Conservation (phyloP, 2,329 filamentous ascomycete genomes). For the Dactylellina haptotyla region DNA sequence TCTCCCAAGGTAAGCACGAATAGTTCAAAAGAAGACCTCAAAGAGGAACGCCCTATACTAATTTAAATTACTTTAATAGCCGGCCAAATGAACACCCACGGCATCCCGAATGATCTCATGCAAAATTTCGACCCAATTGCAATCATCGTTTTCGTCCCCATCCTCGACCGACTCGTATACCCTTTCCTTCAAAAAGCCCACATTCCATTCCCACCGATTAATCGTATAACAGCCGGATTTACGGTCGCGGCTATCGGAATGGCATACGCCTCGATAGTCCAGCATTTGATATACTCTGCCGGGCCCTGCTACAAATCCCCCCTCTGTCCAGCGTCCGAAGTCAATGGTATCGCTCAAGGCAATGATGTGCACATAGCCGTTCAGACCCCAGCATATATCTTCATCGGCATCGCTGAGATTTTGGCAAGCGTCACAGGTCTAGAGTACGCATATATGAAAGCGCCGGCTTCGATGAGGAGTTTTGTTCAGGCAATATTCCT, state of each 20-base stretch:
- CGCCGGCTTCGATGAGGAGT: slow-evolving; percentile 74
- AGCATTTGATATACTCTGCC: slow-evolving; percentile 70
- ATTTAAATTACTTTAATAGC: slow-evolving; percentile 59
- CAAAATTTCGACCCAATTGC: slow-evolving; percentile 70
- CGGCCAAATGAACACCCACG: slow-evolving; percentile 63
- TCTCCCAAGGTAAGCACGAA: slow-evolving; percentile 67
- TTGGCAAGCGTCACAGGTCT: slow-evolving; percentile 74
- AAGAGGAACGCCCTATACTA: neutral
- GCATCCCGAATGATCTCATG: slow-evolving; percentile 71
- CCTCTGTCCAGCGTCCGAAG: slow-evolving; percentile 61
- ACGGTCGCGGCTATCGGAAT: slow-evolving; percentile 66
- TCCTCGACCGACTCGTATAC: slow-evolving; percentile 69
- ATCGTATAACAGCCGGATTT: slow-evolving; percentile 70
- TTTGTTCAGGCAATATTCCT: slow-evolving; percentile 70
- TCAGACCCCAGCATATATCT: slow-evolving; percentile 66
- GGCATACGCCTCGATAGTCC: slow-evolving; percentile 68
- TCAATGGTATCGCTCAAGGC: slow-evolving; percentile 57
- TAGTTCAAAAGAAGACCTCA: slow-evolving; percentile 32
- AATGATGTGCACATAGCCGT: slow-evolving; percentile 67
- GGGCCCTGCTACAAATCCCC: slow-evolving; percentile 67
- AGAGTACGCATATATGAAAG: slow-evolving; percentile 79
- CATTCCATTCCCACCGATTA: slow-evolving; percentile 70
- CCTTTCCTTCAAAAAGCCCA: slow-evolving; percentile 66
- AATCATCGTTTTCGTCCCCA: slow-evolving; percentile 69
- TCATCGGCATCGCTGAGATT: slow-evolving; percentile 71